Evolutionary conservation across 2,329 filamentous ascomycete species (phyloP).

Genomic region (Alternaria sp.): DNA sequence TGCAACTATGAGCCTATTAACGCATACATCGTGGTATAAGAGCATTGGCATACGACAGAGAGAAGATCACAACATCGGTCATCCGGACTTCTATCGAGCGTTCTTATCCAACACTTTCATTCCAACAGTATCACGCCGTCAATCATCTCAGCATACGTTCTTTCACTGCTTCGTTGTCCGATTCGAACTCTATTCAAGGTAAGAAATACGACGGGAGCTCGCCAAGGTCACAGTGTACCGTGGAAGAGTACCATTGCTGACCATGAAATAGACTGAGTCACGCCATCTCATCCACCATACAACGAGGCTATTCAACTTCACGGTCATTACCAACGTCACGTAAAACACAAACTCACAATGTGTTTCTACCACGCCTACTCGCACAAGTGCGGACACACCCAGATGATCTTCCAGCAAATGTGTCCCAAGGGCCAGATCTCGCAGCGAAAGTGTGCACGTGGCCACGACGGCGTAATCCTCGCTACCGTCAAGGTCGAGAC

Average conservation of each 20-base stretch:
- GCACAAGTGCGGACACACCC: conserved; percentile 54
- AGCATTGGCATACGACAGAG: not conserved
- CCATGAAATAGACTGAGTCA: not conserved
- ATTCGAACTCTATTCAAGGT: not conserved
- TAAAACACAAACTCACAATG: conserved; percentile 37
- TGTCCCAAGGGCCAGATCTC: conserved; percentile 40
- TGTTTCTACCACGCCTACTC: conserved; percentile 57
- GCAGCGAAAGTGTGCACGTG: conserved; percentile 39
- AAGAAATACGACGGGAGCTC: not conserved
- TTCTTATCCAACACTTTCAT: not conserved
- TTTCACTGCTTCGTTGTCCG: too few species aligned
- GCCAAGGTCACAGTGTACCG: not conserved
- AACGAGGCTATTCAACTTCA: not conserved
- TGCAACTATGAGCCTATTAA: not conserved
- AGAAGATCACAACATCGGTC: not conserved
- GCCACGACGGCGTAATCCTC: conserved; percentile 39
- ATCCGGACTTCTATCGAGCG: not conserved
- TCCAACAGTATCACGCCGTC: not conserved
- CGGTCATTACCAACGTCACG: not conserved
- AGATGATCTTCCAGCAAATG: conserved; percentile 43
- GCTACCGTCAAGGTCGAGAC: conserved; percentile 40
- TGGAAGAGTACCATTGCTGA: not conserved
- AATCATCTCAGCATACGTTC: not conserved
- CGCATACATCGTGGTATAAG: conserved; percentile 1
- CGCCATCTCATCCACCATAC: not conserved